phyloP scores from a whole-genome alignment of 2,329 filamentous ascomycete genomes.

The Beauveria asiatica region DNA sequence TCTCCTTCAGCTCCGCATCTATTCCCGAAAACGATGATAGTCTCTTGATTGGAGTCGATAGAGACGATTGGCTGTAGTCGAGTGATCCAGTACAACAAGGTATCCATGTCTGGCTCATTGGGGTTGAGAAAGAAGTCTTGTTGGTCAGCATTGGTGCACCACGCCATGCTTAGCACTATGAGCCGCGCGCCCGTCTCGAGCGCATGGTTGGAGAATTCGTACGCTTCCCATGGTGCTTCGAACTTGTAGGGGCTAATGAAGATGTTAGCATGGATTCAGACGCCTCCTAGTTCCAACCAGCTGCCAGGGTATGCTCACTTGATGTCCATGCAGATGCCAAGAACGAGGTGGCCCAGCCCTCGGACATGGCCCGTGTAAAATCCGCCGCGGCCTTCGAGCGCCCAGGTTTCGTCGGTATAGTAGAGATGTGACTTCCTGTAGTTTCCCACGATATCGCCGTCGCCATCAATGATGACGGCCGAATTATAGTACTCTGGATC shows the following conservation, averaged over 20 bases:
- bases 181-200: conserved; percentile 49
- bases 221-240: conserved; percentile 10
- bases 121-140: conserved; percentile 38
- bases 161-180: conserved; percentile 69
- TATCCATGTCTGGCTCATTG: conserved; percentile 60
- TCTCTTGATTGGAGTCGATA: conserved; percentile 42
- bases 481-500: conserved; percentile 48
- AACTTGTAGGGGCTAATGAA: conserved; percentile 10
- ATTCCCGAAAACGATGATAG: conserved; percentile 65
- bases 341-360: conserved; percentile 36
- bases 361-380: conserved; percentile 35
- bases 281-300: accelerated
- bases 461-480: conserved; percentile 42
- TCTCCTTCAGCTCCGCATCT: conserved; percentile 58
- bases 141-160: conserved; percentile 54
- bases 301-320: conserved; percentile 30
- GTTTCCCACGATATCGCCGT: conserved; percentile 53
- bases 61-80: conserved; percentile 59
- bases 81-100: conserved; percentile 66
- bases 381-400: conserved; percentile 38
- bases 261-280: no score
- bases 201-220: conserved; percentile 43
- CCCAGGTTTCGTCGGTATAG: conserved; percentile 51
- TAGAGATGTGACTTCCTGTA: conserved; percentile 53
- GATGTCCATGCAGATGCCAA: conserved; percentile 51